Base-by-base conservation (phyloP, 225 moss, liverwort and hornwort species). In the Rhytidiadelphus loreus region DNA sequence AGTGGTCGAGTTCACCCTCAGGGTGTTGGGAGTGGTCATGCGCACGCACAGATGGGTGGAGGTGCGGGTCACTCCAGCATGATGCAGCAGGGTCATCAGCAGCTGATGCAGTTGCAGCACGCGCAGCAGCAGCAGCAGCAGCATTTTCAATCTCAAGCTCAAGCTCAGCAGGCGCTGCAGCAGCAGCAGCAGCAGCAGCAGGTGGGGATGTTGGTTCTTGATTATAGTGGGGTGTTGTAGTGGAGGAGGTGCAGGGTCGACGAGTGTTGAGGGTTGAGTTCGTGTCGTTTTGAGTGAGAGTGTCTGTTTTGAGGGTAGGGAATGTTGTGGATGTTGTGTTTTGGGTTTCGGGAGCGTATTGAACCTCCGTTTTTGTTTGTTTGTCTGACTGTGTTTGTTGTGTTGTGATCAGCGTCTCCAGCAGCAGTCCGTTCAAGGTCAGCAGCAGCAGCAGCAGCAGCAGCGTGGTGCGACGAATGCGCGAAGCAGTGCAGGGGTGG, bases 61-160 rank as follows among this genome's bases (percentile, higher is more conserved):
- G 93, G 88, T 32, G 88, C 66, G 6, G 44, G 85, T 19, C 92
- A 93, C 79, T 87, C 90, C 23, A 89, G 88, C 71, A 77, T 92
- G 88, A 86, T 90, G 89, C 94, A 95, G 72, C 95, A 94, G 77
- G 92, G 92, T 60, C 92, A 91, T 9, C 92, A 93, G 15, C 91
- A 88, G 4, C 76, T 91, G 69, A 85, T 89, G 87, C 95, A 93
- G 85, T 84, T 94, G 80, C 91, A 91, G 41, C 93, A 92, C 44
- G 72, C 44, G 46, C 74, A 74, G 50, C 75, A 75, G 72, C 74
- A 74, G 50, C 74, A 74, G 72, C 66, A 68, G 71, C 75, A 75
- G 50, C 75, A 75, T 76, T 85, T 37, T 61, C 91, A 77, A 55
- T 53, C 77, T 53, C 75, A 73, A 44, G 72, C 88, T 29, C 91